Base-by-base conservation (phyloP, 495 filamentous ascomycete species). In the Aspergillus saccharolyticus region DNA sequence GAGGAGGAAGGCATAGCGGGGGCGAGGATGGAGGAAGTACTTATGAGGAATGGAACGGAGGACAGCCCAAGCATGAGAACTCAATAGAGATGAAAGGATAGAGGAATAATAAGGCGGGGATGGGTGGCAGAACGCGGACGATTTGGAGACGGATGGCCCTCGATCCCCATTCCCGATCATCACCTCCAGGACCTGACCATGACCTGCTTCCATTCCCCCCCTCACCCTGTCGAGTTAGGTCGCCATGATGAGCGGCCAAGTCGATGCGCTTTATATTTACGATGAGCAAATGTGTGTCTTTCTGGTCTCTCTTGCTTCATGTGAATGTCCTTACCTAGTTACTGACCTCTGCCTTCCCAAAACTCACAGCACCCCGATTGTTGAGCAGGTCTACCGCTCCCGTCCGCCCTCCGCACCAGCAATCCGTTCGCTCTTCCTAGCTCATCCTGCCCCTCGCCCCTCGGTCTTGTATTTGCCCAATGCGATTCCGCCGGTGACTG, bases 181-280 rank as follows among this genome's bases (percentile, higher is more conserved):
- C 56, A 42, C 48, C 16, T 14, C 24, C 52, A 9, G 25, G 9
- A n/a, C n/a, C 25, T 3, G 19, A 54, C 33, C 19, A 54, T 28
- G 39, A 33, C 22, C 22, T 17, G 50, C 42, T 46, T 42, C 16
- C 19, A 21, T 17, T 44, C 10, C 43, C 46, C 21, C 44, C 39
- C n/a, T 53, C 42, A 44, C 25, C 22, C 22, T 24, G 15, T 54
- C 46, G 17, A 49, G 44, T 18, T 45, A 30, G 58, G 53, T 33
- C 50, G 33, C 44, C 28, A 77, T 59, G 58, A 90, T 90, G 84
- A 90, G 85, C 81, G 84, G 88, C 74, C 85, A 88, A 69, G 88
- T 98, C 66, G 92, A 96, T 80, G 94, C 94, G 64, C 76, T 98
- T 66, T 95, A 97, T 80, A 91, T 98, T 68, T 96, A 87, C 71